Conservation (phyloP, 257 asterid genomes). For the Solanum rostratum region DNA sequence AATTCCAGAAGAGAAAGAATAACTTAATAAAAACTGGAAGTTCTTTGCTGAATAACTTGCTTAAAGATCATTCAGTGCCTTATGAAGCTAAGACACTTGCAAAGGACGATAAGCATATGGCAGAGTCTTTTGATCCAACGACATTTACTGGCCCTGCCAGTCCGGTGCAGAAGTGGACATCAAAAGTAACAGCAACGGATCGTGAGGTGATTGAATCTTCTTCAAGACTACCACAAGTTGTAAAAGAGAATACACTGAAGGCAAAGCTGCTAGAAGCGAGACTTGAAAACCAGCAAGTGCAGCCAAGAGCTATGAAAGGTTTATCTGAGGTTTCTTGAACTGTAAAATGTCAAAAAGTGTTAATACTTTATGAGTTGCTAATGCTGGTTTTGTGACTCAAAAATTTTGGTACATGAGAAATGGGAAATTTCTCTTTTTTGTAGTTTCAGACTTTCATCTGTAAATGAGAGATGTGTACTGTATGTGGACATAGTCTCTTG, state of each 20-base stretch:
- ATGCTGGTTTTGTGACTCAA: background rate
- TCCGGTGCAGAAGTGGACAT: slow-evolving; percentile 60
- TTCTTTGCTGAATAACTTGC: slow-evolving; percentile 3
- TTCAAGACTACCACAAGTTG: slow-evolving; percentile 20
- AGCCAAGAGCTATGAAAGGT: slow-evolving; percentile 25
- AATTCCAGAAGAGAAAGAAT: background rate
- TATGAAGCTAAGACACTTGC: slow-evolving; percentile 6
- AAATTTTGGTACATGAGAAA: background rate
- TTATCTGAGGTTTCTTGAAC: slow-evolving; percentile 6
- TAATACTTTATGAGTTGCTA: background rate
- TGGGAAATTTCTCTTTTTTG: background rate
- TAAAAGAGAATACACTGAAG: slow-evolving; percentile 51
- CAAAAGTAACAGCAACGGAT: slow-evolving; percentile 19
- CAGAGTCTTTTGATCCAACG: slow-evolving; percentile 29
- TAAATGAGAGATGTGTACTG: background rate
- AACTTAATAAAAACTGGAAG: background rate
- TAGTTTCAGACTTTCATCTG: background rate
- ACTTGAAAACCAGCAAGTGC: slow-evolving; percentile 35
- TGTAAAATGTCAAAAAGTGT: background rate
- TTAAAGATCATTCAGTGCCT: slow-evolving; percentile 7
- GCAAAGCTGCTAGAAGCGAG: slow-evolving; percentile 87
- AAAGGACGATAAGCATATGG: slow-evolving; percentile 6
- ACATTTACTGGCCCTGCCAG: slow-evolving; percentile 34
- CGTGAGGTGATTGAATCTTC: slow-evolving; percentile 27
- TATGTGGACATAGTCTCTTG: background rate